Evolutionary conservation across 176 grass and related monocot genomes (phyloP).

Genomic region (Carex myosuroides): DNA sequence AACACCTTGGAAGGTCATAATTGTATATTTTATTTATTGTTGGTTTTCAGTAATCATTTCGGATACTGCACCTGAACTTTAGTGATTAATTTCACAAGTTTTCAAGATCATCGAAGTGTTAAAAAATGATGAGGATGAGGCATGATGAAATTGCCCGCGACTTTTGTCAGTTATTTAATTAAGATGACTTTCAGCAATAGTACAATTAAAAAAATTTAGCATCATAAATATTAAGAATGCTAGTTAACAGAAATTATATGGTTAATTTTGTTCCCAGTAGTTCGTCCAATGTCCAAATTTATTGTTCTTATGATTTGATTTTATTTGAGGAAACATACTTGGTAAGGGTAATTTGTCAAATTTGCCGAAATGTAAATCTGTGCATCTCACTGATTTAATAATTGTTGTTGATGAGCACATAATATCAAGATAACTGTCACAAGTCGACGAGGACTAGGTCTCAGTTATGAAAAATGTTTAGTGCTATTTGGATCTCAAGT

Average conservation of each 20-base stretch:
- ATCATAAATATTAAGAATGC: background rate
- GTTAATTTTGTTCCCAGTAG: background rate
- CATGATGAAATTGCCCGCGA: background rate
- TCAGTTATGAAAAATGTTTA: background rate
- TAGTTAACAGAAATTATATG: background rate
- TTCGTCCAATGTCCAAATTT: background rate
- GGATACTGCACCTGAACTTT: background rate
- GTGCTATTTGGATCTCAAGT: background rate
- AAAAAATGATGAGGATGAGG: background rate
- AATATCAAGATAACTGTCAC: background rate
- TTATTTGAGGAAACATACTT: background rate
- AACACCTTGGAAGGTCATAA: slow-evolving; percentile 58
- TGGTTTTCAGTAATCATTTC: background rate
- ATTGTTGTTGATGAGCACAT: background rate
- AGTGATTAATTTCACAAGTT: background rate
- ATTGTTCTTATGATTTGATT: background rate
- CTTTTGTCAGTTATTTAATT: background rate
- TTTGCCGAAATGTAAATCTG: background rate
- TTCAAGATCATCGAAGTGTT: background rate
- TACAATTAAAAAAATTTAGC: background rate
- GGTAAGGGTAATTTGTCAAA: background rate
- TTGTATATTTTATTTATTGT: background rate
- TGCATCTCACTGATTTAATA: background rate
- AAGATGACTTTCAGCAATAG: background rate
- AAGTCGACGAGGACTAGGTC: background rate